phyloP scores from a whole-genome alignment of 2,329 filamentous ascomycete genomes.

The Arthrocladium fulminans region DNA sequence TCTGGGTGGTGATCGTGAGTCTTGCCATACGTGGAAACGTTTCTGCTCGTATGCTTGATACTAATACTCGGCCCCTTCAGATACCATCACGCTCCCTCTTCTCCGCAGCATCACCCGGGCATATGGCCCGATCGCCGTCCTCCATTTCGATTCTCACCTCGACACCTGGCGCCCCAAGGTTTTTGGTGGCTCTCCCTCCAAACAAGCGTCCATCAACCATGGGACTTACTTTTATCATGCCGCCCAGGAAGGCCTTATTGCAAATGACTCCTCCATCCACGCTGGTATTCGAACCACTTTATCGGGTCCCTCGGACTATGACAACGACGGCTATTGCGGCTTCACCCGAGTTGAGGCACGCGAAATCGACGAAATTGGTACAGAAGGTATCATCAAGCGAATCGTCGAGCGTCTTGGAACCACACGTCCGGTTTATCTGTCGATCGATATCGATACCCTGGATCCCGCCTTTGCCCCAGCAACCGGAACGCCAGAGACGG shows the following conservation, averaged over 20 bases:
- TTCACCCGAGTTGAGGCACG: constrained; percentile 73
- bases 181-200: constrained; percentile 70
- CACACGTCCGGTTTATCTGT: constrained; percentile 65
- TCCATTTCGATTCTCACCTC: constrained; percentile 55
- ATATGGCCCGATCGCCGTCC: constrained; percentile 59
- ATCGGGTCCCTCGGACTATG: constrained; percentile 69
- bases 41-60: background rate
- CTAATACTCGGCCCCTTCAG: background rate
- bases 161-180: constrained; percentile 72
- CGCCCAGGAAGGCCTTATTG: constrained; percentile 64
- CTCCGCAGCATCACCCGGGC: constrained; percentile 52
- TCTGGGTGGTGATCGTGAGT: constrained; percentile 40
- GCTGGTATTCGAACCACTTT: constrained; percentile 78
- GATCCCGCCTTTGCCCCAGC: constrained; percentile 60
- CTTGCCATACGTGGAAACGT: constrained; percentile 13
- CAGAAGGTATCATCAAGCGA: constrained; percentile 66
- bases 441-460: constrained; percentile 78
- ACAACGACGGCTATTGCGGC: constrained; percentile 76
- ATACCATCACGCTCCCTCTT: constrained; percentile 39
- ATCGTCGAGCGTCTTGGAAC: constrained; percentile 68
- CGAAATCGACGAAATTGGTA: constrained; percentile 60
- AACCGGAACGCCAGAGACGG: constrained; percentile 53
- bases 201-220: constrained; percentile 72
- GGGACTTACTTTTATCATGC: constrained; percentile 87
- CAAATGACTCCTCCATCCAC: constrained; percentile 79